Evolutionary conservation across 805 yeast species (phyloP).

Genomic region (Metschnikowia lochheadii): DNA sequence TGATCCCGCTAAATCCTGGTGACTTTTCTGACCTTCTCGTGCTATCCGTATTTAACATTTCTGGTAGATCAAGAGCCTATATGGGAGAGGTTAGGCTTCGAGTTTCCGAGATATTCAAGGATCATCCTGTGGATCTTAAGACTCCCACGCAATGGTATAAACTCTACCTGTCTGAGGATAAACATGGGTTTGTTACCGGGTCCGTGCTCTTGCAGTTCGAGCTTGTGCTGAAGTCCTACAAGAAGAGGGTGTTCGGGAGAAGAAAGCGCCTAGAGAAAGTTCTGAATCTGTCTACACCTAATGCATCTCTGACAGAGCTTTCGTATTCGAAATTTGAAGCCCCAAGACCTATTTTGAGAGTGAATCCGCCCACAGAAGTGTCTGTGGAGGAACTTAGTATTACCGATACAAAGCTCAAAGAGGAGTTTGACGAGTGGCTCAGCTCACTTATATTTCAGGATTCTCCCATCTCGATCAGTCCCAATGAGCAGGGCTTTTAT

Average conservation of each 20-base stretch:
- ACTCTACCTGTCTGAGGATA: conserved; percentile 36
- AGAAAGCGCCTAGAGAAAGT: conserved; percentile 3
- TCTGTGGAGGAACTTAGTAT: conserved; percentile 6
- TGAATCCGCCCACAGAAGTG: conserved; percentile 5
- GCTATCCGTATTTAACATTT: conserved; percentile 40
- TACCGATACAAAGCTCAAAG: conserved; percentile 1
- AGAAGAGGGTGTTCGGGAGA: conserved; percentile 4
- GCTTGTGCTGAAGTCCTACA: conserved; percentile 20
- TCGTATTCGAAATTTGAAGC: conserved; percentile 2
- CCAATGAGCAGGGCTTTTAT: conserved; percentile 41
- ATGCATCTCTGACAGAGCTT: neutral
- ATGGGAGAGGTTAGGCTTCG: conserved; percentile 38
- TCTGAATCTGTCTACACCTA: neutral
- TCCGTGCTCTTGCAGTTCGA: conserved; percentile 43
- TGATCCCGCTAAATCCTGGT: conserved; percentile 26
- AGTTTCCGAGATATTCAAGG: conserved; percentile 27
- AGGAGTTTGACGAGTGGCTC: conserved; percentile 24
- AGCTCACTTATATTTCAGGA: conserved; percentile 26
- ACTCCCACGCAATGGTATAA: conserved; percentile 43
- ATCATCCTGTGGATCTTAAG: conserved; percentile 11
- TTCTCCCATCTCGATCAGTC: conserved; percentile 9
- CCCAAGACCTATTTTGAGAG: conserved; percentile 2
- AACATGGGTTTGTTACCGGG: conserved; percentile 46
- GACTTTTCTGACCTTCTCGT: conserved; percentile 29
- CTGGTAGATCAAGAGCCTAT: conserved; percentile 32